Percentiles rank a stretch among this genome's conserved stretches.
These are phyloP conservation scores for Nowakowskiella sp. DNA, from an alignment of 192 early-diverging fungal genomes.

Conservation along the genomic window DNA sequence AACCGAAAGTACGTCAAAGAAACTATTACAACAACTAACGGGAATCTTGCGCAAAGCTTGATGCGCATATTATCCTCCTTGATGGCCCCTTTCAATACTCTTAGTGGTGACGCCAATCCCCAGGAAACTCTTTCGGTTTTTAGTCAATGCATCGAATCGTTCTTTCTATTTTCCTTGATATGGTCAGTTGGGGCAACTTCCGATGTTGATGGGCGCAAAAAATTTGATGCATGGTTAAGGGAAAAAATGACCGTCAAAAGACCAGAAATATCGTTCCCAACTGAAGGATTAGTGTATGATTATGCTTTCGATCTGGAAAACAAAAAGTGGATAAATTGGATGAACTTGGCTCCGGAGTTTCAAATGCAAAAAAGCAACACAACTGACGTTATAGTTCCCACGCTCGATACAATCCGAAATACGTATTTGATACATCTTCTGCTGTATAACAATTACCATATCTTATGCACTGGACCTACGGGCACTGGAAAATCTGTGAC, in stretches of 20 bases:
- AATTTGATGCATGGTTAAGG: slow-evolving; percentile 48
- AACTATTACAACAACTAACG: slow-evolving; percentile 42
- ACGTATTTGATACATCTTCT: slow-evolving; percentile 46
- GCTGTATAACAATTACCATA: slow-evolving; percentile 41
- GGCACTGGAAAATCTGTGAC: slow-evolving; percentile 58
- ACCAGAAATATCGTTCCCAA: slow-evolving; percentile 24
- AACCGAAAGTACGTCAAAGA: slow-evolving; percentile 40
- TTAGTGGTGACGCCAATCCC: neutral
- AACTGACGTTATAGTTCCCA: slow-evolving; percentile 45
- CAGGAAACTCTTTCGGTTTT: no score
- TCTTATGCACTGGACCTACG: slow-evolving; percentile 48
- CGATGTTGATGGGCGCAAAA: slow-evolving; percentile 41
- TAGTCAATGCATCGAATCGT: slow-evolving; percentile 33
- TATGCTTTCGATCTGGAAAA: slow-evolving; percentile 37
- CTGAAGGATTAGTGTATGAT: slow-evolving; percentile 43
- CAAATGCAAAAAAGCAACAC: slow-evolving; percentile 10
- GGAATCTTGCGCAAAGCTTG: slow-evolving; percentile 41
- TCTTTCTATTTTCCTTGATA: slow-evolving; percentile 48
- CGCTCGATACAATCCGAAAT: slow-evolving; percentile 54
- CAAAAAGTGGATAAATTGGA: slow-evolving; percentile 45
- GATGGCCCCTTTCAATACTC: slow-evolving; percentile 19
- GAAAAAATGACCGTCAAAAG: slow-evolving; percentile 10
- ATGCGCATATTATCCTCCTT: slow-evolving; percentile 44
- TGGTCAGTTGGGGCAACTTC: slow-evolving; percentile 56
- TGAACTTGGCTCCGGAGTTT: slow-evolving; percentile 38